These are phyloP conservation scores for Candida succiphila DNA, from an alignment of 805 yeast species.

Conservation along the genomic window DNA sequence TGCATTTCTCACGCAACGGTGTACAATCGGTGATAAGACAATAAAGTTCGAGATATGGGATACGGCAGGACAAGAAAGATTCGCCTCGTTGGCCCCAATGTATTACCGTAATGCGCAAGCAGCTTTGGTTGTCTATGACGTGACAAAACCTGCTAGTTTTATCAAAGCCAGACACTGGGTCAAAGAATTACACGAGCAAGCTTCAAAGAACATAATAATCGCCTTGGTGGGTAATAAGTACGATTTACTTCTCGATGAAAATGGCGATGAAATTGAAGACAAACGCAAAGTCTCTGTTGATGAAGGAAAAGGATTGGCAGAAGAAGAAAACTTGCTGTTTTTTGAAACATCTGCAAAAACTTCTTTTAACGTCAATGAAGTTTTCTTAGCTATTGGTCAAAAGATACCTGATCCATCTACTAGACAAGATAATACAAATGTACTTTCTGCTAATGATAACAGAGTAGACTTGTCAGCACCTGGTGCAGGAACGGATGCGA, in stretches of 20 bases:
- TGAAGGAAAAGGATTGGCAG: constrained; percentile 82
- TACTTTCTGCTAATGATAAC: constrained; percentile 5
- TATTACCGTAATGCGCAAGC: constrained; percentile 97
- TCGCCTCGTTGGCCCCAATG: constrained; percentile 94
- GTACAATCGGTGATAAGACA: constrained; percentile 75
- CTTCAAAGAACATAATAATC: constrained; percentile 81
- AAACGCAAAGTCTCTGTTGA: constrained; percentile 72
- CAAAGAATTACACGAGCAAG: constrained; percentile 90
- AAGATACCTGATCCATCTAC: constrained; percentile 51
- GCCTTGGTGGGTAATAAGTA: constrained; percentile 92
- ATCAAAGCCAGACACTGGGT: constrained; percentile 98
- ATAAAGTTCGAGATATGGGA: constrained; percentile 95
- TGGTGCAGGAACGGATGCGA: constrained; percentile 9
- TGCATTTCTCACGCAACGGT: constrained; percentile 90
- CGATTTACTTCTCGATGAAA: constrained; percentile 56
- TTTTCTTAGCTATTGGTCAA: constrained; percentile 81
- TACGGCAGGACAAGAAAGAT: constrained; percentile 97
- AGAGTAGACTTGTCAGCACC: constrained; percentile 30
- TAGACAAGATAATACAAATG: constrained; percentile 10
- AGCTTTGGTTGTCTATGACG: constrained; percentile 90
- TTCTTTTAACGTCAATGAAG: constrained; percentile 80
- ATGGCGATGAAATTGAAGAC: constrained; percentile 37
- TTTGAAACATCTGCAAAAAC: constrained; percentile 95
- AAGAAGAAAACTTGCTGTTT: constrained; percentile 82
- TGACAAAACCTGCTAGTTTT: constrained; percentile 90